Evolutionary conservation across 495 filamentous ascomycete genomes (phyloP).

Genomic region (Penicillium dipodomyicola): DNA sequence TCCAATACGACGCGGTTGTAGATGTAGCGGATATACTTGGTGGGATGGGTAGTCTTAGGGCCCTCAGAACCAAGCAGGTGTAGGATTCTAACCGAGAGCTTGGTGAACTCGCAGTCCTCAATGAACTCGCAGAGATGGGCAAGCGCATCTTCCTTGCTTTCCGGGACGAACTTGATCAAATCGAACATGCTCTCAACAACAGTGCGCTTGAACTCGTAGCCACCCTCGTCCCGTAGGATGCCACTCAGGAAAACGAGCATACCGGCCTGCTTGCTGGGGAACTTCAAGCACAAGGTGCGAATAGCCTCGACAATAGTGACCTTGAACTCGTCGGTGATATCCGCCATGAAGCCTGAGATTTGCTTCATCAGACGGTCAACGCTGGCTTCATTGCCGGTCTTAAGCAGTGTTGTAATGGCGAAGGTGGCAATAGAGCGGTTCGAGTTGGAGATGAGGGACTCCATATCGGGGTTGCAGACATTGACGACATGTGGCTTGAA

Average conservation of each 20-base stretch:
- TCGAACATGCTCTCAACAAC: slow-evolving; percentile 99
- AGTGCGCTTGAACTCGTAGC: slow-evolving; percentile 96
- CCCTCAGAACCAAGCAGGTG: slow-evolving; percentile 93
- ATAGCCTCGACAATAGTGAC: slow-evolving; percentile 99
- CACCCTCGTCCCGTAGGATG: slow-evolving; percentile 92
- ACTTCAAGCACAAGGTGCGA: slow-evolving; percentile 93
- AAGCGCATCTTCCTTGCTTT: slow-evolving; percentile 93
- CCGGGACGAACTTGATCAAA: slow-evolving; percentile 97
- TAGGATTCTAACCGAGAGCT: slow-evolving; percentile 90
- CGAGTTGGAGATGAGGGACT: slow-evolving; percentile 89
- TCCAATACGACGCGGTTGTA: slow-evolving; percentile 98
- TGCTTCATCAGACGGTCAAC: slow-evolving; percentile 99
- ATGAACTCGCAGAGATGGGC: slow-evolving; percentile 98
- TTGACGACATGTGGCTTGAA: slow-evolving; percentile 93
- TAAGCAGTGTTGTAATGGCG: slow-evolving; percentile 94
- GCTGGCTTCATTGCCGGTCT: slow-evolving; percentile 95
- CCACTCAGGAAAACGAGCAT: slow-evolving; percentile 97
- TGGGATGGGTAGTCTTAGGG: slow-evolving; percentile 91
- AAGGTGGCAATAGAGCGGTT: slow-evolving; percentile 98
- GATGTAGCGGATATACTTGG: slow-evolving; percentile 98
- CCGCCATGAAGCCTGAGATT: slow-evolving; percentile 94
- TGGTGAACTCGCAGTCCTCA: slow-evolving; percentile 99
- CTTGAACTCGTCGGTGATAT: slow-evolving; percentile 99
- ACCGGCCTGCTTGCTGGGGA: slow-evolving; percentile 95
- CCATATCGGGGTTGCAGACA: slow-evolving; percentile 94